Evolutionary conservation across 2,329 filamentous ascomycete species (phyloP), one percentile per base, ranked within the genome.

Genomic region (Scolecobasidium constrictum): DNA sequence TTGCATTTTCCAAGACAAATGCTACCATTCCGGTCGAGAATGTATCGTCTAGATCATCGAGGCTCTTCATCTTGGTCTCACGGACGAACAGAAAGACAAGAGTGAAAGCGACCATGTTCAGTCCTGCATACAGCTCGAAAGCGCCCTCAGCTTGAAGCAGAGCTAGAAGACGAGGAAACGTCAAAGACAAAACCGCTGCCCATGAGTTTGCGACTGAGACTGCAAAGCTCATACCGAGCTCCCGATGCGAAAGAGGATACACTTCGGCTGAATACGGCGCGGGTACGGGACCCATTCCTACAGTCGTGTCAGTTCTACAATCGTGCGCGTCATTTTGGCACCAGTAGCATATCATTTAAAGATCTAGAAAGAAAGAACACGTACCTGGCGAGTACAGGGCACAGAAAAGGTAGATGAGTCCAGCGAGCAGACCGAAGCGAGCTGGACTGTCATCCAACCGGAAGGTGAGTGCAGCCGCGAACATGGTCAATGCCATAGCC

Each of bases 331-430:
- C n/a, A n/a, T n/a, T n/a, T n/a, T n/a, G n/a, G n/a, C n/a, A n/a
- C n/a, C n/a, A n/a, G n/a, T n/a, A n/a, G n/a, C n/a, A n/a, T n/a
- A n/a, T n/a, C 21, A 11, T 12, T 19, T 6, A 39, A 18, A 21
- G 11, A 13, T 9, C 19, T 39, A 9, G 18, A n/a, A n/a, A 12
- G 6, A n/a, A n/a, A n/a, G n/a, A n/a, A n/a, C n/a, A n/a, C n/a
- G n/a, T n/a, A 17, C 61, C 61, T 1, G 68, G 64, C 0, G 63
- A 67, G 51, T 73, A 73, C 18, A 23, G 42, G 42, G 7, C 13
- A 6, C 16, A 12, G 42, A 15, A 9, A 7, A 22, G 5, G 22
- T 23, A 43, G 6, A 11, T 15, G 18, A 43, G 42, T 6, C 11
- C 9, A 7, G 9, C 39, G 7, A 43, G 7, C 21, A 11, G n/a